Evolutionary conservation across 345 rosid genomes (phyloP).

Genomic region (Pistacia integerrima): DNA sequence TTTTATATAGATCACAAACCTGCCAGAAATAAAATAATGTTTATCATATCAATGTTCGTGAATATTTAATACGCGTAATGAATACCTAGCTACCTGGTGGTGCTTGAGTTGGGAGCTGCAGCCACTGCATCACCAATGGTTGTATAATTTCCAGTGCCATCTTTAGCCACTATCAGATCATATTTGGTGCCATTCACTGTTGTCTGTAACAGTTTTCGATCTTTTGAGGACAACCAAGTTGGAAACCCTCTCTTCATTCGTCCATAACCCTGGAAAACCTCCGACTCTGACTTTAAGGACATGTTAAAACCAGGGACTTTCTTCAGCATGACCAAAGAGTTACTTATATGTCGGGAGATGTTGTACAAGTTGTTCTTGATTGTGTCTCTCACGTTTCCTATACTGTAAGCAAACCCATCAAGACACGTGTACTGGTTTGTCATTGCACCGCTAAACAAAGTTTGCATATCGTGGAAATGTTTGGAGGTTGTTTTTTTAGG

Average conservation of each 20-base stretch:
- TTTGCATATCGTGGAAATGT: slow-evolving; percentile 53
- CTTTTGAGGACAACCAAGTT: slow-evolving; percentile 50
- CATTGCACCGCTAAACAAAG: slow-evolving; percentile 72
- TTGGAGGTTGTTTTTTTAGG: slow-evolving; percentile 24
- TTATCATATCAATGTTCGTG: background rate
- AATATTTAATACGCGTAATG: no score
- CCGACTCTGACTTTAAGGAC: slow-evolving; percentile 24
- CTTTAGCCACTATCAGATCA: slow-evolving; percentile 66
- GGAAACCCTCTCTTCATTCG: slow-evolving; percentile 56
- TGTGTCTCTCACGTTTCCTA: slow-evolving; percentile 32
- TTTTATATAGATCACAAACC: slow-evolving; percentile 84
- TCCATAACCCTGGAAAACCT: slow-evolving; percentile 43
- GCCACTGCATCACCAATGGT: slow-evolving; percentile 64
- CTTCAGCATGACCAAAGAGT: slow-evolving; percentile 64
- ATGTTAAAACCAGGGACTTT: slow-evolving; percentile 49
- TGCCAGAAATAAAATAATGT: slow-evolving; percentile 13
- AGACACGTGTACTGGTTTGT: slow-evolving; percentile 94
- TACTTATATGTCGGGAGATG: slow-evolving; percentile 65
- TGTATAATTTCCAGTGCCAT: slow-evolving; percentile 70
- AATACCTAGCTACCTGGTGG: slow-evolving; percentile 49
- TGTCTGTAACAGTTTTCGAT: slow-evolving; percentile 48
- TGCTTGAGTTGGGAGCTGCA: slow-evolving; percentile 70
- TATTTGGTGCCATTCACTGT: slow-evolving; percentile 33
- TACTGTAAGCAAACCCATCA: slow-evolving; percentile 63
- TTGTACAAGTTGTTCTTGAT: slow-evolving; percentile 50